These are phyloP conservation scores for Inonotus obliquus DNA, from an alignment of 1,284 basidiomycete genomes.

Conservation along the genomic window DNA sequence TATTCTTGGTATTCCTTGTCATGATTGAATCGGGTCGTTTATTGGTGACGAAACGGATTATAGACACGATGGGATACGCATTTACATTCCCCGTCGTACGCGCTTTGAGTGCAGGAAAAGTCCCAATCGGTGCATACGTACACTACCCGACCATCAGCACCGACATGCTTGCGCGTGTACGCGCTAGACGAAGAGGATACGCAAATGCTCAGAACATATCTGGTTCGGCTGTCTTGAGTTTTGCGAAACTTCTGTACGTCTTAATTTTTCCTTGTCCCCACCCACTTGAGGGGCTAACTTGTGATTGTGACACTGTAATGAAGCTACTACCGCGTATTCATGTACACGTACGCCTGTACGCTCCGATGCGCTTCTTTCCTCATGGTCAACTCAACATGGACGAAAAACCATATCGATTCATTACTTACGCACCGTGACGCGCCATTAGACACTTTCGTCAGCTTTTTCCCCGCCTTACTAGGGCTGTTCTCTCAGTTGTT, in stretches of 20 bases:
- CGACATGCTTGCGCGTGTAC: conserved; percentile 87
- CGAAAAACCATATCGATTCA: conserved; percentile 76
- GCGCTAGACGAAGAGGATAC: conserved; percentile 52
- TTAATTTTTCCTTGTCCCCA: conserved; percentile 5
- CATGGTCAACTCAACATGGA: conserved; percentile 98
- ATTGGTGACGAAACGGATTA: background rate
- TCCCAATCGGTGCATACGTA: conserved; percentile 86
- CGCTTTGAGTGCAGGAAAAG: conserved; percentile 43
- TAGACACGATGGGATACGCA: conserved; percentile 98
- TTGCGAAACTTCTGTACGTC: conserved; percentile 71
- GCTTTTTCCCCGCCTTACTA: conserved; percentile 31
- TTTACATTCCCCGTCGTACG: conserved; percentile 84
- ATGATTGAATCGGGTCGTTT: too few species aligned
- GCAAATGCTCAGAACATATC: conserved; percentile 67
- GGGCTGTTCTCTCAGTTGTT: conserved; percentile 23
- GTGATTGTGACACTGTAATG: background rate
- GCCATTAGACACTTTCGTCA: conserved; percentile 36
- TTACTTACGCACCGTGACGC: conserved; percentile 58
- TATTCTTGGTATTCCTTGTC: background rate
- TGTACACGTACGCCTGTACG: conserved; percentile 75
- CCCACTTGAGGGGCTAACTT: background rate
- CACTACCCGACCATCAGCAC: conserved; percentile 97
- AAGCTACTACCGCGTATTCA: conserved; percentile 90
- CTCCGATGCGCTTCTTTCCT: conserved; percentile 74
- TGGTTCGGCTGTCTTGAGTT: conserved; percentile 52